Base-by-base conservation (phyloP, 148 eudicot genomes). In the Oxyria digyna region DNA sequence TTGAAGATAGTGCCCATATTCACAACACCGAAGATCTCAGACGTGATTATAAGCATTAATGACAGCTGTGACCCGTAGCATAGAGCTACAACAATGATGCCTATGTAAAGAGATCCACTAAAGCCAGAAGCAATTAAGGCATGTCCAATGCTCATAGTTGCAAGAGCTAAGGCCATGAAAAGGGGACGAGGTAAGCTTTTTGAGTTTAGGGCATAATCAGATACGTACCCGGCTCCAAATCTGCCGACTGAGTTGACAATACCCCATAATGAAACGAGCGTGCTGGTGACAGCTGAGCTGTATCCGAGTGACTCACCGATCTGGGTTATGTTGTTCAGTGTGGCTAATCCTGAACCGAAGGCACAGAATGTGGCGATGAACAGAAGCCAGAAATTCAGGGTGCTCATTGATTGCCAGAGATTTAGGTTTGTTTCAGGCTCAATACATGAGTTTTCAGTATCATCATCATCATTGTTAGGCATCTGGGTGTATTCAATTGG, bases 61-160 rank as follows among this genome's bases (percentile, higher is more conserved):
- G 96, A 85, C 91, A 96, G 89, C 35, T 87, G 96, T 7, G 91
- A 81, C 14, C 98, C 98, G 71, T 93, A 93, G 74, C 96, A 87
- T 24, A 93, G 73, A 24, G 96, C 98, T 4, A 89, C 88, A 17
- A 89, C 71, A n/a, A 87, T 71, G 4, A 90, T 84, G 43, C 96
- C 98, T n/a, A 89, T 67, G 57, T 87, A 93, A 70, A 93, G 81
- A 65, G 86, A 87, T 7, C 96, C 96, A 0, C 82, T 35, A 72
- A 91, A 91, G 26, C 95, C 96, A 40, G 85, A 87, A 11, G 89
- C 98, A 15, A 93, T 80, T 8, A 87, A 73, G 4, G 86, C 8
- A 68, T 89, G 88, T 42, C 96, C 98, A 11, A 38, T 82, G 5
- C 87, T 75, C 96, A 92, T 92, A 62, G 78, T 69, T 71, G 87